These are phyloP conservation scores for Radiomyces spectabilis DNA, from an alignment of 192 early-diverging fungal genomes.

Conservation along the genomic window DNA sequence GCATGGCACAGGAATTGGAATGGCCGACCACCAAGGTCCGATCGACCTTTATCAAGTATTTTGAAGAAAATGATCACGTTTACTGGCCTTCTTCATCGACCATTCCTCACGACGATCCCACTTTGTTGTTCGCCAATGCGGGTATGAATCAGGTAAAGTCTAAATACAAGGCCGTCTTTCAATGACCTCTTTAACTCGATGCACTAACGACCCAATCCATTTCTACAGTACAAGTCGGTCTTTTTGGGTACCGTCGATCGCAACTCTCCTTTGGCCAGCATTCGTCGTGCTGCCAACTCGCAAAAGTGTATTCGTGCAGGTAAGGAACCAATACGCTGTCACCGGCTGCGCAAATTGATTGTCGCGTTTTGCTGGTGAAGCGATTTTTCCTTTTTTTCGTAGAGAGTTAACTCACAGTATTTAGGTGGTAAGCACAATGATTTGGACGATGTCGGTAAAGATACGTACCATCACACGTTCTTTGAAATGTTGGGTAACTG, in stretches of 20 bases:
- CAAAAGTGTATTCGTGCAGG: constrained; percentile 99
- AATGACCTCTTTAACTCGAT: too few relatives aligned
- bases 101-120: constrained; percentile 93
- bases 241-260: constrained; percentile 94
- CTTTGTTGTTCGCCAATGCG: constrained; percentile 92
- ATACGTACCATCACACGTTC: constrained; percentile 98
- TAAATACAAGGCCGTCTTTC: neutral
- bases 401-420: too few relatives aligned
- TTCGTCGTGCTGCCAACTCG: constrained; percentile 88
- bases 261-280: constrained; percentile 84
- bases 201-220: too few relatives aligned
- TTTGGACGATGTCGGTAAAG: constrained; percentile 96
- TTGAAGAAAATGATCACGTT: constrained; percentile 63
- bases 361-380: too few relatives aligned
- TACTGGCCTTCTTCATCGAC: constrained; percentile 86
- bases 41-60: constrained; percentile 84
- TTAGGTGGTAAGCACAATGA: constrained; percentile 98
- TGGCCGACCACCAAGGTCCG: constrained; percentile 83
- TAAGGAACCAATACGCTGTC: too few relatives aligned
- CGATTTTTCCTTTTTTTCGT: too few relatives aligned
- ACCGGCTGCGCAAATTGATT: too few relatives aligned
- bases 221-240: constrained; percentile 84
- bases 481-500: constrained; percentile 99
- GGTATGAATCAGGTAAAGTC: constrained; percentile 87
- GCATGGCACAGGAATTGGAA: neutral